Evolutionary conservation across 148 eudicot species (phyloP).

Genomic region (Oxyria digyna): DNA sequence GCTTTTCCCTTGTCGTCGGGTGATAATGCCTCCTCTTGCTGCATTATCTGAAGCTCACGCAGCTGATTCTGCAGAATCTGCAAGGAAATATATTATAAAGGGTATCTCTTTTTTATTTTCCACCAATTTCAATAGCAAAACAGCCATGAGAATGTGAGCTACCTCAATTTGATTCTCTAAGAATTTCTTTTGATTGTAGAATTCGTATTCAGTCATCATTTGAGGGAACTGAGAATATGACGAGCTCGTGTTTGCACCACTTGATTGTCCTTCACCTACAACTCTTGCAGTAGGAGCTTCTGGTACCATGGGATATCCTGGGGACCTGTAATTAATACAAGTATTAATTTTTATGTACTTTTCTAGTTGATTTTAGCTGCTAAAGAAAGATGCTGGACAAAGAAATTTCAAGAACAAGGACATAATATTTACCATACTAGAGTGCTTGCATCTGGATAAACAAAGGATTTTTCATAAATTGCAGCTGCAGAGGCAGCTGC

Average conservation of each 20-base stretch:
- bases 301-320: conserved; percentile 57
- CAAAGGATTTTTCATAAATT: conserved; percentile 74
- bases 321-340: conserved; percentile 39
- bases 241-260: conserved; percentile 24
- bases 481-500: conserved; percentile 97
- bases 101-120: no score
- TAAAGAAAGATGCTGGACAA: no score
- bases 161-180: conserved; percentile 79
- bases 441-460: conserved; percentile 63
- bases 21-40: conserved; percentile 24
- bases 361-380: no score
- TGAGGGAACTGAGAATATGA: conserved; percentile 29
- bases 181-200: conserved; percentile 32
- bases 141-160: not conserved
- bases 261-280: conserved; percentile 16
- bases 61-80: conserved; percentile 55
- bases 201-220: conserved; percentile 25
- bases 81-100: not conserved
- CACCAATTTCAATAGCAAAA: no score
- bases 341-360: not conserved
- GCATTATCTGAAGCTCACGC: conserved; percentile 26
- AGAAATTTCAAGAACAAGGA: not conserved
- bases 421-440: conserved; percentile 43
- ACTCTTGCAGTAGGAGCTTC: conserved; percentile 21
- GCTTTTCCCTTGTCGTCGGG: conserved; percentile 33